phyloP scores from a whole-genome alignment of 805 yeast genomes.

The Candida boidinii region DNA sequence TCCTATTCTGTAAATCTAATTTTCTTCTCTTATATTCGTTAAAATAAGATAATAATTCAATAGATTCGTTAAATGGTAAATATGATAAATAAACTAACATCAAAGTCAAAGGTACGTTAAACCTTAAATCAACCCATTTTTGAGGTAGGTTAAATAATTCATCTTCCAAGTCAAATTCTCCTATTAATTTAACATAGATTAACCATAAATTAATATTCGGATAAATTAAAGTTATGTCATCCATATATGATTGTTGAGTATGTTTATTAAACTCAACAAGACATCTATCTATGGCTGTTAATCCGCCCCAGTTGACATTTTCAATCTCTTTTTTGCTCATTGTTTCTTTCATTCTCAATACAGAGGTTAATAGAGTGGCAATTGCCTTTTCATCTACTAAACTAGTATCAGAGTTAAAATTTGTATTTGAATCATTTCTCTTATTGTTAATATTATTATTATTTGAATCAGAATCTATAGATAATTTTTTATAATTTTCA shows the following conservation, averaged over 20 bases:
- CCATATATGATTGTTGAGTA: constrained; percentile 26
- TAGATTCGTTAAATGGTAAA: constrained; percentile 11
- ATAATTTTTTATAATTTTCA: constrained; percentile 15
- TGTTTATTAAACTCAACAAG: constrained; percentile 43
- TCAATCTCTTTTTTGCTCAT: constrained; percentile 2
- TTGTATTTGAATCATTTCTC: too few species aligned
- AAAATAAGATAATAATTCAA: constrained; percentile 14
- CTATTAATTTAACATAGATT: constrained; percentile 42
- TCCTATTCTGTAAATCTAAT: constrained; percentile 2
- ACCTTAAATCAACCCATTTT: constrained; percentile 44
- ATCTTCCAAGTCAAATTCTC: constrained; percentile 34
- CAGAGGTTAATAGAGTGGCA: constrained; percentile 40
- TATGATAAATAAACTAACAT: constrained; percentile 13
- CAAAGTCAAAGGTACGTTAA: constrained; percentile 12
- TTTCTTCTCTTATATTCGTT: constrained; percentile 12
- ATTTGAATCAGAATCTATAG: too few species aligned
- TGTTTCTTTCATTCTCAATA: constrained; percentile 22
- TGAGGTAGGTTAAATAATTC: constrained; percentile 43
- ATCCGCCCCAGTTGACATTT: constrained; percentile 33
- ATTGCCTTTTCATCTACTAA: constrained; percentile 24
- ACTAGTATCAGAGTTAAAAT: constrained; percentile 14
- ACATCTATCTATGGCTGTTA: constrained; percentile 53
- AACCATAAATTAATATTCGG: constrained; percentile 44
- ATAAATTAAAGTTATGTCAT: constrained; percentile 23
- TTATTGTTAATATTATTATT: too few species aligned